Base-by-base conservation (phyloP, 192 early-diverging fungal species). In the Spizellomyces punctatus region DNA sequence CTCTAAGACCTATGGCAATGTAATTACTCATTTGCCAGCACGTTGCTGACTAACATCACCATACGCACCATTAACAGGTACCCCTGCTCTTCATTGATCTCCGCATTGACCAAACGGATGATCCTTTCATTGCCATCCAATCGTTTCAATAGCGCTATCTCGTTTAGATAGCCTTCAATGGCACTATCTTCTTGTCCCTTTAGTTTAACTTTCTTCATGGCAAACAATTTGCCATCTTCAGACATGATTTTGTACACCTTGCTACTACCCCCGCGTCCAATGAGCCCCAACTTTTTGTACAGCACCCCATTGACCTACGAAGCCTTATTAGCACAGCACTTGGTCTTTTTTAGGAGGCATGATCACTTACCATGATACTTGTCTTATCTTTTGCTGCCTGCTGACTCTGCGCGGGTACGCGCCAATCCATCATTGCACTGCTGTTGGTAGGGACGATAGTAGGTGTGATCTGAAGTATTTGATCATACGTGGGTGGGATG, bases 171-270 rank as follows among this genome's bases (percentile, higher is more conserved):
- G 19, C 93, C 88, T 54, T 85, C 80, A 58, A 90, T 78, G 1
- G 88, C 85, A 50, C 72, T 71, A 57, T 83, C 69, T 61, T 95
- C 95, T 8, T 82, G 82, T 2, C 87, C 83, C 54, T 72, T 54
- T 36, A 94, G 87, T 17, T 91, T 86, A 8, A 96, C 95, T 56
- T 87, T 91, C 72, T 96, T 97, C 27, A 96, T 76, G 3, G 94
- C 95, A 73, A 83, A 90, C 10, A 93, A 82, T 65, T 88, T 81
- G 5, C 78, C 75, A 55, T 81, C 75, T 64, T 86, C 85, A 12
- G 76, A 67, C 75, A 93, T 81, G 5, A 94, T 93, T 69, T 91
- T 95, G 83, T 89, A 96, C 9, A 98, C 96, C 79, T 92, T 96
- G 63, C 90, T 90, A 52, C 87, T 92, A 44, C 94, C 96, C 19